Evolutionary conservation across 257 asterid genomes (phyloP).

Genomic region (Capsicum chinense): DNA sequence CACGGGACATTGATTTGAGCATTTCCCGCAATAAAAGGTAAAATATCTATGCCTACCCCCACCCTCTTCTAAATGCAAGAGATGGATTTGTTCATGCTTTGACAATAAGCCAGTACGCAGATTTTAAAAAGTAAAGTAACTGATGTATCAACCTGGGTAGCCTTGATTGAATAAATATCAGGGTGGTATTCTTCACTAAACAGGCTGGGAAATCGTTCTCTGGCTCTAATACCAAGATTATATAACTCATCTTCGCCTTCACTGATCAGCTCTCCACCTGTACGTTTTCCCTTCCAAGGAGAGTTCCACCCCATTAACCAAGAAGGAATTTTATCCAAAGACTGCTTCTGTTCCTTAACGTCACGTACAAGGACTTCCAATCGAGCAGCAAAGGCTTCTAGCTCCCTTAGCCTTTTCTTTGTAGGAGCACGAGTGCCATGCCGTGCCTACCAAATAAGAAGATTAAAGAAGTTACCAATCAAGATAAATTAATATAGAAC

Average conservation of each 20-base stretch:
- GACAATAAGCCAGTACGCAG: background rate
- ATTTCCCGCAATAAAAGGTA: background rate
- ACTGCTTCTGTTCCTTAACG: constrained; percentile 56
- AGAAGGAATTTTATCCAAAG: constrained; percentile 58
- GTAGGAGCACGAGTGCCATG: constrained; percentile 99
- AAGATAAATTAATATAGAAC: background rate
- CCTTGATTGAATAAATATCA: constrained; percentile 81
- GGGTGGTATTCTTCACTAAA: constrained; percentile 87
- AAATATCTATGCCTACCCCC: background rate
- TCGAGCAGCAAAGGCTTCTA: constrained; percentile 67
- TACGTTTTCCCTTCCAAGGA: constrained; percentile 87
- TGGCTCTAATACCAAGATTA: constrained; percentile 81
- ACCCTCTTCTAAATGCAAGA: background rate
- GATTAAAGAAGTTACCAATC: background rate
- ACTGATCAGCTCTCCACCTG: constrained; percentile 83
- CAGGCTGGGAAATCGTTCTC: constrained; percentile 70
- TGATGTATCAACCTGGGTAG: constrained; percentile 75
- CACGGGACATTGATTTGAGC: too few species aligned
- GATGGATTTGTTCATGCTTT: background rate
- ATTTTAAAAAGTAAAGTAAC: background rate
- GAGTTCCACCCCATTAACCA: constrained; percentile 89
- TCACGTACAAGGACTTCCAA: constrained; percentile 55
- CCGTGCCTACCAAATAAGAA: constrained; percentile 66
- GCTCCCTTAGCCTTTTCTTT: constrained; percentile 75
- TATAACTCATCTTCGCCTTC: constrained; percentile 87